These are phyloP conservation scores for Termitomyces eurrhizus DNA, from an alignment of 768 basidiomycete genomes.

Conservation along the genomic window DNA sequence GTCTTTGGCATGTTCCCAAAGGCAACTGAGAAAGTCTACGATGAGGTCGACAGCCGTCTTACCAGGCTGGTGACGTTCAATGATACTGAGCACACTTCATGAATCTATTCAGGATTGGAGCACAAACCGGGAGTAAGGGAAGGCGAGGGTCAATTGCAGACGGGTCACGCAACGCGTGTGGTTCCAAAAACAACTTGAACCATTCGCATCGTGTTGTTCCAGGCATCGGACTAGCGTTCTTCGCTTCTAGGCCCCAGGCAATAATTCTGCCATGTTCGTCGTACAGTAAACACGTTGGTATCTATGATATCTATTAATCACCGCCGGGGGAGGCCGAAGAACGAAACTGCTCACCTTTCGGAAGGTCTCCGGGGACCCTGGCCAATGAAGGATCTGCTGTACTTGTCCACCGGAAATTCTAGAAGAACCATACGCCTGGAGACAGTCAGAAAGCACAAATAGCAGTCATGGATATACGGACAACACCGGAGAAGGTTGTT, in stretches of 20 bases:
- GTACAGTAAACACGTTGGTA: conserved; percentile 83
- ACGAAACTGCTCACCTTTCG: conserved; percentile 50
- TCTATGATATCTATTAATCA: conserved; percentile 27
- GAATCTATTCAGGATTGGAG: background rate
- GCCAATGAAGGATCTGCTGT: conserved; percentile 86
- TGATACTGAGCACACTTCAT: conserved; percentile 10
- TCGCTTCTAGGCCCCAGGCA: conserved; percentile 87
- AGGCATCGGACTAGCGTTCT: conserved; percentile 66
- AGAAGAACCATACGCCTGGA: conserved; percentile 80
- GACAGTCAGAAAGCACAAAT: conserved; percentile 9
- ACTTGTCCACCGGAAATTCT: conserved; percentile 75
- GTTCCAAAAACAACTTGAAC: conserved; percentile 88
- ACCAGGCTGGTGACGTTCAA: conserved; percentile 45
- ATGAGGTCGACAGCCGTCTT: conserved; percentile 79
- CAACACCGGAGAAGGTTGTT: conserved; percentile 86
- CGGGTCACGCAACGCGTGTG: conserved; percentile 72
- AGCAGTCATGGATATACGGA: conserved; percentile 34
- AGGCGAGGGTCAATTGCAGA: conserved; percentile 70
- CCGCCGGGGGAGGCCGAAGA: background rate
- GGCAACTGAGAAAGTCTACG: conserved; percentile 74
- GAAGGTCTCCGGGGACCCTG: conserved; percentile 81
- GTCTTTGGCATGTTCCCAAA: conserved; percentile 86
- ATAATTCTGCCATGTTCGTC: conserved; percentile 68
- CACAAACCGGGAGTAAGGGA: conserved; percentile 70
- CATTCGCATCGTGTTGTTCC: conserved; percentile 57